Evolutionary conservation across 352 stramenopile species (phyloP).

Genomic region (Pythium coloratum): DNA sequence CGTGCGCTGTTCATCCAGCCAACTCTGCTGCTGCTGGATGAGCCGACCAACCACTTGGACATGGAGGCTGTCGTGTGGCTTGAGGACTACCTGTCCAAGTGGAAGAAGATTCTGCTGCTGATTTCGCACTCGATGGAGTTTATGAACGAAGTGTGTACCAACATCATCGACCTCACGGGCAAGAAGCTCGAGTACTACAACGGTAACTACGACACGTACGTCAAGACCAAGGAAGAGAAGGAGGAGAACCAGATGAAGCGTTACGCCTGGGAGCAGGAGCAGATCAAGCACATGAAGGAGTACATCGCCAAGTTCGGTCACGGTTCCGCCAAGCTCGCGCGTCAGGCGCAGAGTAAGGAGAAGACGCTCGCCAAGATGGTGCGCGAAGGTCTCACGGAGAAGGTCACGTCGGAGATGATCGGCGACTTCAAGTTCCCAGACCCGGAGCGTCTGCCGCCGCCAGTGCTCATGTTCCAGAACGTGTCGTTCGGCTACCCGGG

Average conservation of each 20-base stretch:
- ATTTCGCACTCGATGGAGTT: constrained; percentile 99
- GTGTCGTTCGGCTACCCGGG: constrained; percentile 96
- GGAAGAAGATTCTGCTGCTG: constrained; percentile 97
- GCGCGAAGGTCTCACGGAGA: constrained; percentile 93
- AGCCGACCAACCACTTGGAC: constrained; percentile 96
- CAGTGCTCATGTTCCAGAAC: constrained; percentile 97
- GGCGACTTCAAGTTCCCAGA: constrained; percentile 97
- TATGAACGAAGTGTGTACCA: constrained; percentile 98
- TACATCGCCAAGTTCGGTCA: constrained; percentile 99
- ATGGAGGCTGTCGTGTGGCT: constrained; percentile 99
- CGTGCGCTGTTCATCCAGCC: constrained; percentile 97
- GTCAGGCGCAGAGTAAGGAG: constrained; percentile 97
- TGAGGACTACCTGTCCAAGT: constrained; percentile 97
- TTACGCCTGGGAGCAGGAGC: constrained; percentile 97
- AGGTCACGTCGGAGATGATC: constrained; percentile 85
- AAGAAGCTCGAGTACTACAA: constrained; percentile 97
- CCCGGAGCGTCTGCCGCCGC: constrained; percentile 93
- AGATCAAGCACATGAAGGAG: constrained; percentile 99
- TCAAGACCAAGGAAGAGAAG: constrained; percentile 95
- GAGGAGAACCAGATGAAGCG: constrained; percentile 99
- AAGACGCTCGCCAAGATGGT: constrained; percentile 99
- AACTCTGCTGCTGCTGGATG: constrained; percentile 93
- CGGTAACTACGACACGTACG: constrained; percentile 99
- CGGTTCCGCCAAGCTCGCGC: constrained; percentile 96
- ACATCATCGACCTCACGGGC: constrained; percentile 96